Base-by-base conservation (phyloP, 306 rosid species). In the Parietaria judaica region DNA sequence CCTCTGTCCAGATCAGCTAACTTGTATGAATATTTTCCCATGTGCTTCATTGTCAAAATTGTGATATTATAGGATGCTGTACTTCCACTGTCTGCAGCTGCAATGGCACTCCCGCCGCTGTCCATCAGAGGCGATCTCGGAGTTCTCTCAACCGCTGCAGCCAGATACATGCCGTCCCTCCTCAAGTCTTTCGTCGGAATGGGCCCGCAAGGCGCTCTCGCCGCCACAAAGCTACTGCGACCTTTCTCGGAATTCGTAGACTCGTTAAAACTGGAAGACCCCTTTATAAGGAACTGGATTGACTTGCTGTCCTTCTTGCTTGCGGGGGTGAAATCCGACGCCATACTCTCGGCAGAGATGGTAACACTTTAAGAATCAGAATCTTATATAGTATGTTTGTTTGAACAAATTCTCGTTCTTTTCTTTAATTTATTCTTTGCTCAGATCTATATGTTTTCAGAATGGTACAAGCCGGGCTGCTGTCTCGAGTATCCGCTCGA, bases 401-500 rank as follows among this genome's bases (percentile, higher is more conserved):
- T 7, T 57, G 14, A 51, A 11, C 5, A 44, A 11, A 13, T 61
- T 31, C 13, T 44, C 31, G 31, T 23, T 23, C 31, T 23, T 23
- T 23, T 23, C 31, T 23, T 23, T 23, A 23, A 23, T 23, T 23
- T 23, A 23, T 23, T 37, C 52, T 51, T 31, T 59, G 68, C 72
- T 71, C 83, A 87, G 97, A 64, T 91, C 63, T 88, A 88, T 74
- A 88, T 91, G 98, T 85, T 91, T 78, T 95, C 96, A 31, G 98
- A 91, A 67, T 91, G 98, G 98, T 87, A 88, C 78, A 91, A 85
- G 78, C 88, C 95, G n/a, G 95, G 95, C 10, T 80, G 86, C 80
- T 76, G 86, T 71, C 96, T 91, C 23, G 98, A 85, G 73, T 88
- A 91, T 74, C 98, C 98, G 50, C 83, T 85, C 62, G 51, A 78